Evolutionary conservation across 768 basidiomycete genomes (phyloP).

Genomic region (Termitomyces sp.): DNA sequence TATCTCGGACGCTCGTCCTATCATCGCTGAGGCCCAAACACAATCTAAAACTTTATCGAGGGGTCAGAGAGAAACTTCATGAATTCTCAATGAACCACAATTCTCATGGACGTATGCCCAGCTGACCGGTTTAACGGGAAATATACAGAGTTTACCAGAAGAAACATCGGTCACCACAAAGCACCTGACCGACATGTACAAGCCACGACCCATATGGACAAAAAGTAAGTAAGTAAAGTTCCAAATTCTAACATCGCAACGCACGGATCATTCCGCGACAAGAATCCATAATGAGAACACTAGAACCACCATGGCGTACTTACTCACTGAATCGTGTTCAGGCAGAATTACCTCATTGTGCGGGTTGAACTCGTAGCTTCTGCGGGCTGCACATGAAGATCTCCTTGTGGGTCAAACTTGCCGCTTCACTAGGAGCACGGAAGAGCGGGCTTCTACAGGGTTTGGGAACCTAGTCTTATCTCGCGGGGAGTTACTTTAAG

Average conservation of each 20-base stretch:
- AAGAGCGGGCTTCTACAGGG: neutral
- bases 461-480: neutral
- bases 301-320: neutral
- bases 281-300: neutral
- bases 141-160: neutral
- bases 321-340: neutral
- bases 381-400: conserved; percentile 3
- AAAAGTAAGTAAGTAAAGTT: neutral
- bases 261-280: neutral
- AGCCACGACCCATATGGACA: neutral
- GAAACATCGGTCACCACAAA: neutral
- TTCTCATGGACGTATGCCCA: neutral
- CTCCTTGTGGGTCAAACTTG: conserved; percentile 1
- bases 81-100: neutral
- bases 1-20: neutral
- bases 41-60: neutral
- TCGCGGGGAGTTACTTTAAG: neutral
- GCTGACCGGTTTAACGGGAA: neutral
- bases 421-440: conserved; percentile 9
- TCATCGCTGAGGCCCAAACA: neutral
- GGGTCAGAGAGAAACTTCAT: neutral
- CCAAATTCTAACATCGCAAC: neutral
- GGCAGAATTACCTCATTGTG: neutral
- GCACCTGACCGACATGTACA: neutral
- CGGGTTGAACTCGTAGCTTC: neutral